phyloP scores from a whole-genome alignment of 2,329 filamentous ascomycete species.

The Diplodia mutila region DNA sequence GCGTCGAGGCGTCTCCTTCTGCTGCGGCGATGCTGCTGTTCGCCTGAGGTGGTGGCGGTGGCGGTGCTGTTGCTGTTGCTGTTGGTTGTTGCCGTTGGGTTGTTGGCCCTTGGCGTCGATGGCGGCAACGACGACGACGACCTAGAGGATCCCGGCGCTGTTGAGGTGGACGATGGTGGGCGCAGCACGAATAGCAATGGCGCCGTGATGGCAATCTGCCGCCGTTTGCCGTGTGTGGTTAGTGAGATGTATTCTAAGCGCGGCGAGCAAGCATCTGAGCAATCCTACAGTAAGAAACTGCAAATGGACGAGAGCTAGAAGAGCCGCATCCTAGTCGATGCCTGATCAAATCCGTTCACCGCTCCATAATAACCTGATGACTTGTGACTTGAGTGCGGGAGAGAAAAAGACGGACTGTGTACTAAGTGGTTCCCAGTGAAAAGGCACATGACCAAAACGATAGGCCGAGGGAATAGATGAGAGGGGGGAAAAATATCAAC shows the following conservation, averaged over 20 bases:
- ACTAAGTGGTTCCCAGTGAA: background rate
- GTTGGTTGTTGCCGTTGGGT: background rate
- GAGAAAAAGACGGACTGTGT: background rate
- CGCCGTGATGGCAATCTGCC: constrained; percentile 1
- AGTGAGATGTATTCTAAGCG: background rate
- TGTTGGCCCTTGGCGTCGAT: constrained; percentile 38
- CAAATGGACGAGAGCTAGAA: background rate
- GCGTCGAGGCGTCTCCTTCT: constrained; percentile 32
- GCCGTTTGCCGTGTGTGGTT: background rate
- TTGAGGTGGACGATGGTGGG: constrained; percentile 32
- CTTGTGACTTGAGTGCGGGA: background rate
- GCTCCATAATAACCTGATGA: background rate
- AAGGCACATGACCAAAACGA: background rate
- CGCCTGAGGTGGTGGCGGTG: constrained; percentile 25
- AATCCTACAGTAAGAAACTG: background rate
- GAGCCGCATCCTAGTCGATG: background rate
- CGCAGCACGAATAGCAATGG: constrained; percentile 27
- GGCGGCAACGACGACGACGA: constrained; percentile 15
- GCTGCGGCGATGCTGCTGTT: background rate
- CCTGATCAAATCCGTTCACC: background rate
- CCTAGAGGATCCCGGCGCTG: background rate
- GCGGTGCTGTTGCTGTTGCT: constrained; percentile 34
- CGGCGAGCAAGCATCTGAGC: background rate
- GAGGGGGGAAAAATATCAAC: background rate
- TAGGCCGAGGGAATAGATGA: too few species aligned